These are phyloP conservation scores for Ophiocordyceps camponoti-rufipedis DNA, from an alignment of 2,329 filamentous ascomycete genomes.

Conservation along the genomic window DNA sequence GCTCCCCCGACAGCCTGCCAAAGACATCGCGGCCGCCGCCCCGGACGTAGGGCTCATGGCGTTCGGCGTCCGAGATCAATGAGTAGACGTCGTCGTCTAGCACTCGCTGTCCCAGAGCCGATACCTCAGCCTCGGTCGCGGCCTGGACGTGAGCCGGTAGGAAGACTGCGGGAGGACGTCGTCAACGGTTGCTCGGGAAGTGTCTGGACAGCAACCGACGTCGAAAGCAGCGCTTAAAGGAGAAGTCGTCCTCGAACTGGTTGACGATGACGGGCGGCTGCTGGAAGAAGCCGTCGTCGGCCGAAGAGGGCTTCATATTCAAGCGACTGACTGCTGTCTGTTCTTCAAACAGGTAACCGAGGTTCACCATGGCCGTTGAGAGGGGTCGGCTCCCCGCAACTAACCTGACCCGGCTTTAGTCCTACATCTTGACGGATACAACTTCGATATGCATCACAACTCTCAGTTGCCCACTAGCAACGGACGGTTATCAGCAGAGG, in stretches of 20 bases:
- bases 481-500: too few relatives aligned
- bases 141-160: conserved; percentile 21
- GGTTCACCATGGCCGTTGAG: too few relatives aligned
- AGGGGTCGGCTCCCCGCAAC: too few relatives aligned
- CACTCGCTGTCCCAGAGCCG: conserved; percentile 30
- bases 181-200: not conserved
- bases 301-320: conserved; percentile 23
- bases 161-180: conserved; percentile 22
- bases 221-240: conserved; percentile 30
- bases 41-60: conserved; percentile 40
- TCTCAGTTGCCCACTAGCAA: too few relatives aligned
- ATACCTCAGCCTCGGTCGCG: conserved; percentile 23
- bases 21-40: conserved; percentile 41
- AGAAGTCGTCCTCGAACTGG: conserved; percentile 36
- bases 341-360: too few relatives aligned
- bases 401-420: too few relatives aligned
- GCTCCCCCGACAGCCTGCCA: conserved; percentile 36
- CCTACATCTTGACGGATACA: too few relatives aligned
- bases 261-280: conserved; percentile 30
- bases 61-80: conserved; percentile 45
- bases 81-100: conserved; percentile 34
- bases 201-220: conserved; percentile 16
- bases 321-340: too few relatives aligned
- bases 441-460: too few relatives aligned
- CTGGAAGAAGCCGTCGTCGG: conserved; percentile 38